phyloP scores from a whole-genome alignment of 1,139 yeast species.

The Magnusiomyces tetraspermus region DNA sequence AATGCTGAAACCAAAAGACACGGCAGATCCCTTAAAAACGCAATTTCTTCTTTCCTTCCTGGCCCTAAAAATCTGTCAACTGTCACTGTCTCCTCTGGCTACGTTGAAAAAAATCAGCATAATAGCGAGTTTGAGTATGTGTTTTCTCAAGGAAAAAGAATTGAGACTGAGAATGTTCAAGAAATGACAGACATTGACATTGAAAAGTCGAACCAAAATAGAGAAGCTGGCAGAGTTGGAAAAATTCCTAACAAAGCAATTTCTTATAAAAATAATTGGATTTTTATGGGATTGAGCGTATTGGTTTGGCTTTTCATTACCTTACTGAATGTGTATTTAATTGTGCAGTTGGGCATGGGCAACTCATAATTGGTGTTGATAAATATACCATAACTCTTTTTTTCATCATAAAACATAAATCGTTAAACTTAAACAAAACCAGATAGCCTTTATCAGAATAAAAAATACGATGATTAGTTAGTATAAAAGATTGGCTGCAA shows the following conservation, averaged over 20 bases:
- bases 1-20: background rate
- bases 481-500: too few species aligned
- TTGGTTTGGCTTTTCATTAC: constrained; percentile 56
- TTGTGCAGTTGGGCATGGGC: constrained; percentile 46
- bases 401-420: background rate
- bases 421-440: background rate
- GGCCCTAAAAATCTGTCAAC: background rate
- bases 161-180: background rate
- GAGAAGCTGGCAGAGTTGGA: background rate
- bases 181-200: background rate
- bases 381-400: background rate
- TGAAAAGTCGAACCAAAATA: background rate
- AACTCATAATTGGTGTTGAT: background rate
- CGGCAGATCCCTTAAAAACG: background rate
- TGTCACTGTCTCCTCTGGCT: background rate
- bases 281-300: constrained; percentile 40
- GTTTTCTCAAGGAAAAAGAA: background rate
- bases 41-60: background rate
- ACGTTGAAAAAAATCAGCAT: background rate
- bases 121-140: background rate
- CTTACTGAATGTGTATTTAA: constrained; percentile 58
- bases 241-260: constrained; percentile 7
- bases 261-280: constrained; percentile 44
- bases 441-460: background rate
- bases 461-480: background rate